Evolutionary conservation across 495 filamentous ascomycete species (phyloP).

Genomic region (Hypoxylon lienhwacheense): DNA sequence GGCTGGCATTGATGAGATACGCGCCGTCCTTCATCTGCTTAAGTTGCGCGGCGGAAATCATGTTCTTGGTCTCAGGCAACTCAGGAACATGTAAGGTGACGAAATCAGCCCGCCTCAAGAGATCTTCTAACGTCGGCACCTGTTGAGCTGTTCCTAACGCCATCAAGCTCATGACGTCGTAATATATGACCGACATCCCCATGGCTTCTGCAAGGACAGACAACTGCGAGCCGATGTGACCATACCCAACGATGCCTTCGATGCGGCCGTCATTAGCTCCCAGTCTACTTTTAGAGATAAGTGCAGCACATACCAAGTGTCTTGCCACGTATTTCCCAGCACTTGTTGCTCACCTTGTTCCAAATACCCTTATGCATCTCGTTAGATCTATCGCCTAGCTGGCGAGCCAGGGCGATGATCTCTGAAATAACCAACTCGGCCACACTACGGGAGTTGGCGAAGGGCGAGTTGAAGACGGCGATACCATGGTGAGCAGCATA

Average conservation of each 20-base stretch:
- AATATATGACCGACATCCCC: slow-evolving; percentile 97
- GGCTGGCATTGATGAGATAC: slow-evolving; percentile 94
- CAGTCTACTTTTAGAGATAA: neutral
- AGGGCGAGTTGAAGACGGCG: slow-evolving; percentile 98
- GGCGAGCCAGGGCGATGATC: slow-evolving; percentile 87
- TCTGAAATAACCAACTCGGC: slow-evolving; percentile 94
- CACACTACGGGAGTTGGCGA: slow-evolving; percentile 95
- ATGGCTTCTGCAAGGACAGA: slow-evolving; percentile 95
- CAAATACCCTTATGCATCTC: slow-evolving; percentile 95
- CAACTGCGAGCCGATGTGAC: slow-evolving; percentile 95
- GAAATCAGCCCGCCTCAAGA: slow-evolving; percentile 84
- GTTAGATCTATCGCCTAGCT: slow-evolving; percentile 88
- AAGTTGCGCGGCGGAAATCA: slow-evolving; percentile 78
- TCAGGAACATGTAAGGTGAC: slow-evolving; percentile 94
- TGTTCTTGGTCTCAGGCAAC: slow-evolving; percentile 83
- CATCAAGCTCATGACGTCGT: slow-evolving; percentile 92
- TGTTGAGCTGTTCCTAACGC: slow-evolving; percentile 84
- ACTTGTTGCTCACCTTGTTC: slow-evolving; percentile 96
- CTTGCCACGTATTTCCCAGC: slow-evolving; percentile 98
- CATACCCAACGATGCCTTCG: slow-evolving; percentile 89
- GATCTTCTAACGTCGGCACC: slow-evolving; percentile 71
- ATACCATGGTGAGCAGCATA: slow-evolving; percentile 91
- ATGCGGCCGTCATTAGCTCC: slow-evolving; percentile 20
- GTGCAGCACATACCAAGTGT: slow-evolving; percentile 67
- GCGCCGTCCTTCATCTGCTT: slow-evolving; percentile 87